Evolutionary conservation across 2,329 filamentous ascomycete genomes (phyloP), one percentile per base, ranked within the genome.

Genomic region (Didymella glomerata): DNA sequence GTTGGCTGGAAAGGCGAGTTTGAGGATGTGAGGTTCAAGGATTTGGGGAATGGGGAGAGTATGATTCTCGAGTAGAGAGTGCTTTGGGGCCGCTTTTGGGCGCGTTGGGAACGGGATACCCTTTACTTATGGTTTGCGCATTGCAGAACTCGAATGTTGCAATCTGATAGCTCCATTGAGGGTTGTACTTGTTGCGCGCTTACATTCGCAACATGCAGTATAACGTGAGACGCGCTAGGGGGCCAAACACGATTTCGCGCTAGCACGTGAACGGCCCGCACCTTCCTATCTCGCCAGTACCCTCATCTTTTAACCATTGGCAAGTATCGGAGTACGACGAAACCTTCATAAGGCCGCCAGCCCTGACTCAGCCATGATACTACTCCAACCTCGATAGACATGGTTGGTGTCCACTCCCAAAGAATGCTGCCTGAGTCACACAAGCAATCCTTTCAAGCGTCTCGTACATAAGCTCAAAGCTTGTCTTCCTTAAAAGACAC

Each of bases 21-120:
- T 10, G 74, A 77, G 1, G 80, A 82, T 50, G 75, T 78, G 5
- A 68, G 76, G 14, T 88, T 85, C 72, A 75, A 81, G 5, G 83
- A 86, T 55, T 69, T 88, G 50, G 79, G 74, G 2, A 88, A 86
- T 62, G 86, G 86, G 0, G 83, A 87, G 68, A 83, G 80, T 51
- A 69, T 84, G 45, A 68, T 88, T 3, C 66, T 88, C 57, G 71
- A 76, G 38, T 85, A 73, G 22, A 36, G n/a, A n/a, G n/a, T n/a
- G n/a, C n/a, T n/a, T n/a, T n/a, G n/a, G n/a, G n/a, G n/a, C 30
- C 30, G 24, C 25, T n/a, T 41, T 32, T 1, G 41, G 9, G 8
- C 18, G 3, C 20, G 32, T n/a, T 36, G 32, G 32, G 2, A 2
- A n/a, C 16, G 2, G 7, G 11, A 20, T 40, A 20, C 18, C n/a